Base-by-base conservation (phyloP, 2,329 filamentous ascomycete genomes). In the Ophiocordyceps camponoti-floridani region DNA sequence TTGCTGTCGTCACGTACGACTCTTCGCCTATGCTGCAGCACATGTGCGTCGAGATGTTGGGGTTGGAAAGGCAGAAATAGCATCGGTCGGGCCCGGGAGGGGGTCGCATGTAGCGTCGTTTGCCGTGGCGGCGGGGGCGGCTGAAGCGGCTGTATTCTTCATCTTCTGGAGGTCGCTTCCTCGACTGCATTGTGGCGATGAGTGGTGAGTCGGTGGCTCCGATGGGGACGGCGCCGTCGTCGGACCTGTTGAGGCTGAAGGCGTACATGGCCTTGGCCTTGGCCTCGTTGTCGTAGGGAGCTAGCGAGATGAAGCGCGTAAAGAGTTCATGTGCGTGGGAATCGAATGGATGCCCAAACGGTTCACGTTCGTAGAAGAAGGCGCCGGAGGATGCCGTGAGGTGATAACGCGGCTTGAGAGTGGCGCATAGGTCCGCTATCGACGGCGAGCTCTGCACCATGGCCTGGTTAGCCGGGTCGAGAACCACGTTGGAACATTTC, bases 21-120 rank as follows among this genome's bases (percentile, higher is more conserved):
- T 94, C 83, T 16, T 87, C 79, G 44, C 84, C 91, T 50, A 98
- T 89, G 26, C 83, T 87, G 51, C 83, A 82, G 54, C 95, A 82
- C 62, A 98, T 82, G 62, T 98, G 89, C 1, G 81, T 82, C 44
- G 84, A 82, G 41, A 91, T 68, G 48, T 82, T 82, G 6, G 83
- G 77, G 59, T 94, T 95, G 6, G 85, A 88, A 11, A 98, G 72
- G 58, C 91, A 98, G 67, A 98, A 96, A 68, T 91, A 98, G 64
- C 91, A 98, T 54, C 82, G 74, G 44, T 81, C 79, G 2, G 85
- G 86, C 0, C 79, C 77, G 0, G 77, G 78, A 7, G 76, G 77
- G 12, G 79, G 77, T 6, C 69, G 54, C 58, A 62, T 46, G 35
- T 59, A 64, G 2, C 64, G 64, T 13, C 68, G 67, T 53, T 70